These are phyloP conservation scores for Marasmius fiardii DNA, from an alignment of 1,284 basidiomycete species.

Conservation along the genomic window DNA sequence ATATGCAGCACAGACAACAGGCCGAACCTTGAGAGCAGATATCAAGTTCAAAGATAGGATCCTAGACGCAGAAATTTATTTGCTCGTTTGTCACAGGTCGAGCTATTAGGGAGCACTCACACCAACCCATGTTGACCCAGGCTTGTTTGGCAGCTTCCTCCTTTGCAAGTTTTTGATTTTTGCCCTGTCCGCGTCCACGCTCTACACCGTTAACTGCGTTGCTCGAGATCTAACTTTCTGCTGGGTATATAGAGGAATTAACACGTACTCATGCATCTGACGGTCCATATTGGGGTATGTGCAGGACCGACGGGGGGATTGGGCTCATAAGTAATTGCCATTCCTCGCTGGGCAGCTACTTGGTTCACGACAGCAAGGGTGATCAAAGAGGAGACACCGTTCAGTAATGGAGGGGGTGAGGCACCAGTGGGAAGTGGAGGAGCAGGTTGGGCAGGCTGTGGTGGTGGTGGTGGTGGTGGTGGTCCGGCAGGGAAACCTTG, in stretches of 20 bases:
- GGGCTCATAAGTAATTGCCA: conserved; percentile 38
- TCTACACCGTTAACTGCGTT: background rate
- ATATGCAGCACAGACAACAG: too few species aligned
- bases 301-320: conserved; percentile 42
- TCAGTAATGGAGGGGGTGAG: conserved; percentile 11
- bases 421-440: conserved; percentile 14
- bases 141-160: background rate
- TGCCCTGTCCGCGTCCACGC: background rate
- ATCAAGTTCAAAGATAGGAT: background rate
- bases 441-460: conserved; percentile 11
- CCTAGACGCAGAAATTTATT: background rate
- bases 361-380: conserved; percentile 50
- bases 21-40: too few species aligned
- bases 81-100: background rate
- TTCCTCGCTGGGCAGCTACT: conserved; percentile 41
- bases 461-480: too few species aligned
- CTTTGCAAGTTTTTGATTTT: background rate
- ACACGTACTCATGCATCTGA: conserved; percentile 19
- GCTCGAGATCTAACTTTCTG: too few species aligned
- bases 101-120: background rate
- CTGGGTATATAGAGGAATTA: too few species aligned
- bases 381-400: conserved; percentile 20
- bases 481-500: too few species aligned
- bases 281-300: conserved; percentile 53
- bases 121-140: background rate